phyloP scores from a whole-genome alignment of 257 asterid genomes.

The Solanum clarkiae region DNA sequence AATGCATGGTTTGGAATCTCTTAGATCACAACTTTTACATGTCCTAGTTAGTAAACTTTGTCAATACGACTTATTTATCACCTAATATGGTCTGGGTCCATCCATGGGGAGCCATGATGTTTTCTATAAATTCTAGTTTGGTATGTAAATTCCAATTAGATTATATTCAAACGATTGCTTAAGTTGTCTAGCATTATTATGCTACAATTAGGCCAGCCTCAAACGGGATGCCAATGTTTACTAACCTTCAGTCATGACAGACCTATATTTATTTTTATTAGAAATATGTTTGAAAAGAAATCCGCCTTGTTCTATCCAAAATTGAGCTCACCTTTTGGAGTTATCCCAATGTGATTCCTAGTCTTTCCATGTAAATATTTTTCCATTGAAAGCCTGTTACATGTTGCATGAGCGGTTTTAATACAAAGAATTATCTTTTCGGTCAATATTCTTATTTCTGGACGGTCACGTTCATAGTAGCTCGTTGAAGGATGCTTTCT shows the following conservation, averaged over 20 bases:
- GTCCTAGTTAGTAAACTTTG: background rate
- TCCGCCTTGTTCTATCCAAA: background rate
- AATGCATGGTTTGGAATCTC: background rate
- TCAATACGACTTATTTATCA: background rate
- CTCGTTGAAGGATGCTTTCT: background rate
- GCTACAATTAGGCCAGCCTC: background rate
- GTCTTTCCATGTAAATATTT: background rate
- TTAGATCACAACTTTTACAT: background rate
- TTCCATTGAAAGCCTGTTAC: background rate
- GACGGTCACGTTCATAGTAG: background rate
- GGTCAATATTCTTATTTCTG: background rate
- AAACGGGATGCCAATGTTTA: too few species aligned
- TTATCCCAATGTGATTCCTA: background rate
- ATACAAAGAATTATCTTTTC: background rate
- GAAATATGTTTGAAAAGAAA: background rate
- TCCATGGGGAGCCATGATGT: background rate
- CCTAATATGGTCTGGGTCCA: background rate
- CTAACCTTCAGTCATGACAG: too few species aligned
- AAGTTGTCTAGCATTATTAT: background rate
- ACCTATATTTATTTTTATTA: too few species aligned
- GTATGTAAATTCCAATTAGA: background rate
- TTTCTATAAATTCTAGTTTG: background rate
- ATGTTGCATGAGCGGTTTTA: background rate
- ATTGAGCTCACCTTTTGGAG: background rate
- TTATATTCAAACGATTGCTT: background rate